Base-by-base conservation (phyloP, 805 yeast genomes). In the Saccharomycopsis sp. region DNA sequence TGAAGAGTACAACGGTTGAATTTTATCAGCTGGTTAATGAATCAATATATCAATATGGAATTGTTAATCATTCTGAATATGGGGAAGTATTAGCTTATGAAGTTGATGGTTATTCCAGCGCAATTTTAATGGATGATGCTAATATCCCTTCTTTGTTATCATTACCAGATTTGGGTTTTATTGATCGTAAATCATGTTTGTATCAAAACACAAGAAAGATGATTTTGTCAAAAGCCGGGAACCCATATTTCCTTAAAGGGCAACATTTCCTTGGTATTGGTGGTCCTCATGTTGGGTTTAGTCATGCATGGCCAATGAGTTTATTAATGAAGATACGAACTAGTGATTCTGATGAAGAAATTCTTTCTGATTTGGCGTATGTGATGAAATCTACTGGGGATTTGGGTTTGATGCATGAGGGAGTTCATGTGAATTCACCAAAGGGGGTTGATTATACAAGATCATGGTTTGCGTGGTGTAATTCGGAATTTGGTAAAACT, bases 391-490 rank as follows among this genome's bases (percentile, higher is more conserved):
- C 77, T 9, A 87, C 96, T 0, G 85, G 71, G 1, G 81, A 79
- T 0, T 65, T 86, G 17, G 96, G 96, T 0, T 67, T 87, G 45
- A 79, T 87, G 76, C 96, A 87, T 59, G 96, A 87, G 64, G 73
- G 83, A 46, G 77, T 87, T 3, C 65, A 82, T 47, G 94, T 86
- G 7, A 70, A 79, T 53, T 63, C 71, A 4, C 65, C 65, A 2
- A 47, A 52, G 1, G 79, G 76, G 1, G 45, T 49, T 7, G 61
- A 60, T n/a, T 88, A 62, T 58, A 84, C 95, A 0, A 66, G 96
- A 48, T 75, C 93, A 2, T 87, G 96, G 96, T 88, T 88, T 66
- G 82, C 95, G 4, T 87, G 96, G 96, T 84, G 94, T 54, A 87
- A 87, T 58, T 79, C 94, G 1, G 96, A 88, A 61, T 85, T 87